A percentile compares a stretch with the other conserved stretches of the same genome.
phyloP scores from a whole-genome alignment of 148 eudicot species.

The Diospyros kaki region DNA sequence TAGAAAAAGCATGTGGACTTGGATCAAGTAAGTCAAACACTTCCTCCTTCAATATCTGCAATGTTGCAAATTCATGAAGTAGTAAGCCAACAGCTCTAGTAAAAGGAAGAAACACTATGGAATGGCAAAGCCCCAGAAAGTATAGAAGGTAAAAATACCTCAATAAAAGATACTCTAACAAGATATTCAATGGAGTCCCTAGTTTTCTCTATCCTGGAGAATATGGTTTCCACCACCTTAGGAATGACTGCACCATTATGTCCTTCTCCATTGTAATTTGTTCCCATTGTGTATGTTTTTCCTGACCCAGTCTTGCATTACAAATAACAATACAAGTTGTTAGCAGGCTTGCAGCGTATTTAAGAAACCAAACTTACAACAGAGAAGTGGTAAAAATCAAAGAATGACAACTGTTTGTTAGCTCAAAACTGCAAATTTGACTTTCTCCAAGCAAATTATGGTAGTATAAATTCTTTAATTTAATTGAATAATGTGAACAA shows the following conservation, averaged over 20 bases:
- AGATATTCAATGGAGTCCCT: slow-evolving; percentile 60
- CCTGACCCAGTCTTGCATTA: slow-evolving; percentile 81
- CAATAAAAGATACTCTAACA: slow-evolving; percentile 86
- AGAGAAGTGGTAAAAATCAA: background rate
- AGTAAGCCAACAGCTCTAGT: background rate
- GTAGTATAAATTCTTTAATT: background rate
- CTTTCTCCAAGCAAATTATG: background rate
- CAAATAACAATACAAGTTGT: slow-evolving; percentile 8
- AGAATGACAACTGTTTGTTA: background rate
- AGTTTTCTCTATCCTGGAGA: slow-evolving; percentile 50
- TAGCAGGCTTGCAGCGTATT: slow-evolving; percentile 4
- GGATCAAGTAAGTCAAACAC: slow-evolving; percentile 89
- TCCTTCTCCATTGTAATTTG: slow-evolving; percentile 73
- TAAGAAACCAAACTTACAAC: background rate
- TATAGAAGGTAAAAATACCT: slow-evolving; percentile 37
- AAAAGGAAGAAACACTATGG: background rate
- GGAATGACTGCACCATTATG: slow-evolving; percentile 67
- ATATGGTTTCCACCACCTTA: slow-evolving; percentile 79
- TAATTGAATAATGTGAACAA: background rate
- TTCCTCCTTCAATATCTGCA: slow-evolving; percentile 93
- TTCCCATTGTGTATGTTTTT: slow-evolving; percentile 97
- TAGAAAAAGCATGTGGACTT: slow-evolving; percentile 28
- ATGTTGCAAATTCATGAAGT: background rate
- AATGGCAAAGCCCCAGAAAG: background rate
- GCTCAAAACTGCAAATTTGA: background rate